Percentiles rank a stretch among this genome's conserved stretches.
Evolutionary conservation across 2,329 filamentous ascomycete genomes (phyloP).

Genomic region (Monosporascus ibericus): DNA sequence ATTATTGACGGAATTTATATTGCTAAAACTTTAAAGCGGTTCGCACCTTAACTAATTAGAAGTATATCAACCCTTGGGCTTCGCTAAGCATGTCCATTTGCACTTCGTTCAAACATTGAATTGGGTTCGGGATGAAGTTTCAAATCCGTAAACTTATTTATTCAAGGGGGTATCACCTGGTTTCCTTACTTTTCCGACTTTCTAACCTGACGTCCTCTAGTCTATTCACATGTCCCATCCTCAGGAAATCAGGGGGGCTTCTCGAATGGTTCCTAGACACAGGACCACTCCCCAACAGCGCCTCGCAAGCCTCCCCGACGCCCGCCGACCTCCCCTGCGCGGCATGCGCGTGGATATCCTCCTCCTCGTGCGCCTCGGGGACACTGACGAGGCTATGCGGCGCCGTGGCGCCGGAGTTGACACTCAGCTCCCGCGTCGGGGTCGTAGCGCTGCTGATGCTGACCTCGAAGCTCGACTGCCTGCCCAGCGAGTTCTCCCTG

Average conservation of each 20-base stretch:
- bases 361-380: slow-evolving; percentile 23
- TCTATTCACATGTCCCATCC: slow-evolving; percentile 13
- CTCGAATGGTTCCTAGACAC: slow-evolving; percentile 6
- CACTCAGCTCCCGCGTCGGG: not conserved
- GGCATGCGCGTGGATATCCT: slow-evolving; percentile 4
- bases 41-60: too few relatives aligned
- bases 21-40: too few relatives aligned
- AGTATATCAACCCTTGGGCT: too few relatives aligned
- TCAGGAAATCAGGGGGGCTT: not conserved
- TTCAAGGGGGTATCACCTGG: slow-evolving; percentile 8
- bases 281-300: slow-evolving; percentile 2
- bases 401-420: not conserved
- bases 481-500: slow-evolving; percentile 15
- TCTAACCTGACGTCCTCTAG: slow-evolving; percentile 18
- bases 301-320: slow-evolving; percentile 3
- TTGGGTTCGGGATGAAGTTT: too few relatives aligned
- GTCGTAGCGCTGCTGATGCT: slow-evolving; percentile 9
- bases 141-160: not conserved
- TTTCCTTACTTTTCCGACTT: slow-evolving; percentile 6
- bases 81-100: not conserved
- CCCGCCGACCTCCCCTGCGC: not conserved
- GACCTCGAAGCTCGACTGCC: slow-evolving; percentile 20
- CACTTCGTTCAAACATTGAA: not conserved
- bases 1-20: too few relatives aligned
- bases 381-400: slow-evolving; percentile 24